Conservation (phyloP, 2,329 filamentous ascomycete species). For the Monilinia fructicola region DNA sequence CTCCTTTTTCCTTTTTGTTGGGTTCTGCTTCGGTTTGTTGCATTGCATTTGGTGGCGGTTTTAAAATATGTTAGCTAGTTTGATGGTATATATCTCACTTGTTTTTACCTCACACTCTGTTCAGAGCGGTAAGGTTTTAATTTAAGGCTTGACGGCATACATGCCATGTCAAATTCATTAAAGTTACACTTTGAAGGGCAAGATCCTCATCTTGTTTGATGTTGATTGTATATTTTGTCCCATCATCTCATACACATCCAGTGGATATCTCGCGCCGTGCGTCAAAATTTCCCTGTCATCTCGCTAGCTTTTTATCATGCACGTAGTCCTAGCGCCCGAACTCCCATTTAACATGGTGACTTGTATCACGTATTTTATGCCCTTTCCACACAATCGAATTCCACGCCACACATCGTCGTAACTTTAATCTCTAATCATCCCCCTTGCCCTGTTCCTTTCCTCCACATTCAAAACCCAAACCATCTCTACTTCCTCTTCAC, state of each 20-base stretch:
- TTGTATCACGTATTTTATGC: not conserved
- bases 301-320: not conserved
- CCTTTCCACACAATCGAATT: not conserved
- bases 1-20: not conserved
- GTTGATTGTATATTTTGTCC: not conserved
- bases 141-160: not conserved
- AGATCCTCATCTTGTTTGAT: not conserved
- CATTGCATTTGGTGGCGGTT: not conserved
- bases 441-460: conserved; percentile 71
- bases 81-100: not conserved
- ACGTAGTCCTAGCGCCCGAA: not conserved
- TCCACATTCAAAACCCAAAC: conserved; percentile 70
- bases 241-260: not conserved
- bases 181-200: not conserved
- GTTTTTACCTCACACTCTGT: not conserved
- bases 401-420: not conserved
- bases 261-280: not conserved
- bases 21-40: not conserved
- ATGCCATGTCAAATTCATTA: not conserved
- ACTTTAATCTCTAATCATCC: conserved; percentile 52
- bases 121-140: not conserved
- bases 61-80: not conserved
- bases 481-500: conserved; percentile 61
- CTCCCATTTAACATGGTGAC: not conserved
- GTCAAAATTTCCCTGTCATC: not conserved